A percentile compares a stretch with the other conserved stretches of the same genome.
Evolutionary conservation across 768 basidiomycete genomes (phyloP).

Genomic region (Rhodotorula kratochvilovae): DNA sequence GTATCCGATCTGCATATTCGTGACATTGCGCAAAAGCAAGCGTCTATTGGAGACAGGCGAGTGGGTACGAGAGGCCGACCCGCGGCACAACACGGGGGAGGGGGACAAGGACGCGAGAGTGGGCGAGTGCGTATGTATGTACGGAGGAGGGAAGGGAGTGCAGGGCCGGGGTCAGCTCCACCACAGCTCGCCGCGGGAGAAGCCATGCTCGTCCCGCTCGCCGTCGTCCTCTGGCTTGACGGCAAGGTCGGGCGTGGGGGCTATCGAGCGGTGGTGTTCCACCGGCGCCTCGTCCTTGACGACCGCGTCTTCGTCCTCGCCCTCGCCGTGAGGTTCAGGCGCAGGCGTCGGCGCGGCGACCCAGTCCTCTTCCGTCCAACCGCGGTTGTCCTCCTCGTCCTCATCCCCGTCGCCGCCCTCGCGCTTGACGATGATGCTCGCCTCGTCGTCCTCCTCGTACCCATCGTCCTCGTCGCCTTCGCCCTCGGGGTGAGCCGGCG

Average conservation of each 20-base stretch:
- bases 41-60: too few relatives aligned
- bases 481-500: background rate
- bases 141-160: background rate
- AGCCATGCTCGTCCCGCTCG: background rate
- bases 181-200: background rate
- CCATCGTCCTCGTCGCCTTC: background rate
- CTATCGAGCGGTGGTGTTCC: background rate
- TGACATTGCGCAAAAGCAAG: too few relatives aligned
- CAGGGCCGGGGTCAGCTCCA: background rate
- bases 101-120: too few relatives aligned
- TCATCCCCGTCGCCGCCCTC: background rate
- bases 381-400: slow-evolving; percentile 2
- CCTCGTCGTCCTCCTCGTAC: slow-evolving; percentile 4
- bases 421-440: background rate
- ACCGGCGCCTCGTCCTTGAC: background rate
- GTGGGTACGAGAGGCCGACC: too few relatives aligned
- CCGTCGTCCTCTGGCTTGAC: slow-evolving; percentile 3
- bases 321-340: background rate
- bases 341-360: background rate
- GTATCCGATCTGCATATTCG: too few relatives aligned
- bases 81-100: too few relatives aligned
- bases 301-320: background rate
- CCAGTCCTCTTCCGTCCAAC: background rate
- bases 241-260: background rate
- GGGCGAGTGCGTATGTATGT: too few relatives aligned